These are phyloP conservation scores for Debaryomyces prosopidis DNA, from an alignment of 805 yeast genomes.

Conservation along the genomic window DNA sequence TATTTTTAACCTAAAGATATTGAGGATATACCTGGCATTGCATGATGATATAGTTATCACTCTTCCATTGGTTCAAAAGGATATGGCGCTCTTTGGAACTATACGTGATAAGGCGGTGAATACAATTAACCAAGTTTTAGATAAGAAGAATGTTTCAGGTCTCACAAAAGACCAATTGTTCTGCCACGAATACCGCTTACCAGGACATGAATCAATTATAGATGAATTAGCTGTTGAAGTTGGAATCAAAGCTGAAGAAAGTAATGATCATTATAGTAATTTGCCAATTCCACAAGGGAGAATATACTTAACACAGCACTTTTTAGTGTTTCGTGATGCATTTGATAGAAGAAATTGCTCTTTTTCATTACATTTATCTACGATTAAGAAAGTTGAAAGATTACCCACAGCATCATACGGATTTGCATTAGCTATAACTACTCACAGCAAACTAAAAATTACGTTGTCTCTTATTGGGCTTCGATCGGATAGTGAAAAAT, in stretches of 20 bases:
- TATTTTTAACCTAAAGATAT: too few species aligned
- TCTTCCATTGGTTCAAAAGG: neutral
- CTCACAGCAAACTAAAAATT: slow-evolving; percentile 64
- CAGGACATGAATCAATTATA: slow-evolving; percentile 65
- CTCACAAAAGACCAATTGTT: slow-evolving; percentile 71
- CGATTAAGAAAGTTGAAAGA: slow-evolving; percentile 83
- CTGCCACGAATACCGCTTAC: slow-evolving; percentile 66
- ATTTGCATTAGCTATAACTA: slow-evolving; percentile 71
- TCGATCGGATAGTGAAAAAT: slow-evolving; percentile 74
- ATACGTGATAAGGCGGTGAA: slow-evolving; percentile 47
- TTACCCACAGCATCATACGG: slow-evolving; percentile 74
- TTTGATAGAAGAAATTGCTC: slow-evolving; percentile 69
- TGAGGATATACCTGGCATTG: too few species aligned
- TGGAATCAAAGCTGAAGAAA: slow-evolving; percentile 25
- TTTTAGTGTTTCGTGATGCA: slow-evolving; percentile 69
- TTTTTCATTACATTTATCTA: slow-evolving; percentile 70
- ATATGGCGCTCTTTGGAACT: slow-evolving; percentile 53
- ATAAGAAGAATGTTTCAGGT: slow-evolving; percentile 42
- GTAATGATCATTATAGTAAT: slow-evolving; percentile 20
- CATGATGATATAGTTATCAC: too few species aligned
- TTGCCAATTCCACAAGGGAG: slow-evolving; percentile 52
- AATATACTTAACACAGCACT: slow-evolving; percentile 72
- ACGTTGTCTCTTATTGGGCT: slow-evolving; percentile 77
- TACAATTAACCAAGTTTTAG: slow-evolving; percentile 44
- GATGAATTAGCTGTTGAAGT: slow-evolving; percentile 69